Percentiles rank a stretch among this genome's conserved stretches.
Conservation (phyloP, 2,329 filamentous ascomycete genomes). For the Aureobasidium mangrovei region DNA sequence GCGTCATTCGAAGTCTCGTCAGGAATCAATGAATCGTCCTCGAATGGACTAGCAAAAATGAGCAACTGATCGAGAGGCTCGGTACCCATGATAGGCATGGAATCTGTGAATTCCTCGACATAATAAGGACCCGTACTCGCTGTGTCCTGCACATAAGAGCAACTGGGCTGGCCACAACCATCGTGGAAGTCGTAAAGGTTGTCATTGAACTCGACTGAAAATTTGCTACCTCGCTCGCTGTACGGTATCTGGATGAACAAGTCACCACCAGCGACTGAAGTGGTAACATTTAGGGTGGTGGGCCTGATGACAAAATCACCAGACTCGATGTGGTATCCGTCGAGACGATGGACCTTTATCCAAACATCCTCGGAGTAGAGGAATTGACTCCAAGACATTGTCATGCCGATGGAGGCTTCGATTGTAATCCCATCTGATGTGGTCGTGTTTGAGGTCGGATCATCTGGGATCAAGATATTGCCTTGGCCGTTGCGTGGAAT, state of each 20-base stretch:
- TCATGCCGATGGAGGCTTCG: conserved; percentile 6
- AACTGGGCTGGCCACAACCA: background rate
- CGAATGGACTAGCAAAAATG: conserved; percentile 5
- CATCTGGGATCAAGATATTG: background rate
- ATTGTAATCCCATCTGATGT: conserved; percentile 5
- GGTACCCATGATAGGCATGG: background rate
- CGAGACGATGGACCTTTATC: conserved; percentile 1
- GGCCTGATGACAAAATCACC: conserved; percentile 3
- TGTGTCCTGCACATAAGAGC: conserved; percentile 2
- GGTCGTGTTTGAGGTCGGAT: conserved; percentile 1
- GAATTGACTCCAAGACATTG: conserved; percentile 4
- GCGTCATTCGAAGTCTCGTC: background rate
- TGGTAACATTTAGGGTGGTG: conserved; percentile 1
- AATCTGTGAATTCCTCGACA: background rate
- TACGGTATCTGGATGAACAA: conserved; percentile 1
- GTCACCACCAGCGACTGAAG: background rate
- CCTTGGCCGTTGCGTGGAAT: conserved; percentile 10
- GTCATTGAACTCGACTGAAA: conserved; percentile 6
- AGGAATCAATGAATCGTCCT: background rate
- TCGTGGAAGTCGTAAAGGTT: conserved; percentile 2
- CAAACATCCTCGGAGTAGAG: conserved; percentile 1
- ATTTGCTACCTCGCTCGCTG: background rate
- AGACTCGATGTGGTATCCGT: background rate
- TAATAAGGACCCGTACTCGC: background rate
- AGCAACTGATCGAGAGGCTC: background rate